These are phyloP conservation scores for Oropetium thomaeum DNA, from an alignment of 176 grass and related monocot genomes.

Conservation along the genomic window DNA sequence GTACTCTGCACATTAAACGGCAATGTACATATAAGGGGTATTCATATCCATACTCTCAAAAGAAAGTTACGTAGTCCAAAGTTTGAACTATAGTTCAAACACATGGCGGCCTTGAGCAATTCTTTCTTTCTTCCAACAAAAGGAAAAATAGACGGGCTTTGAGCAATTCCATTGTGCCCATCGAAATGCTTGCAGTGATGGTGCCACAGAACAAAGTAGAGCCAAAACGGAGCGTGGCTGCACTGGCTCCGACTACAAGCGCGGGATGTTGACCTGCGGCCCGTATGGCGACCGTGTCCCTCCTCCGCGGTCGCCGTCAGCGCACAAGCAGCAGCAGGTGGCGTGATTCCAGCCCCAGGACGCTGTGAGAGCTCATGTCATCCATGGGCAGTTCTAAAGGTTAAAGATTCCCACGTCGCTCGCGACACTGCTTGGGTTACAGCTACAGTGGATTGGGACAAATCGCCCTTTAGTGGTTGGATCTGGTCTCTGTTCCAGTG, in stretches of 20 bases:
- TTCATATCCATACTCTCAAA: neutral
- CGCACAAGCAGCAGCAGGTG: neutral
- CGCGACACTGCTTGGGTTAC: neutral
- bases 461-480: no score
- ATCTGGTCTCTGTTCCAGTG: conserved; percentile 30
- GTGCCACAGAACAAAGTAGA: neutral
- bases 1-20: neutral
- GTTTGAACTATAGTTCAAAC: neutral
- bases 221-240: no score
- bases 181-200: neutral
- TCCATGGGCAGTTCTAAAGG: no score
- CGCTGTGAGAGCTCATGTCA: neutral
- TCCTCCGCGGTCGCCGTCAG: neutral
- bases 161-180: neutral
- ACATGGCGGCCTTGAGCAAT: neutral
- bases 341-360: neutral
- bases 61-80: neutral
- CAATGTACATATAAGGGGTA: neutral
- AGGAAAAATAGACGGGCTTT: no score
- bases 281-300: conserved; percentile 16
- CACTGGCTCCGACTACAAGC: neutral
- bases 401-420: conserved; percentile 26
- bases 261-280: neutral
- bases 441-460: neutral
- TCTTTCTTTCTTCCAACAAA: no score